A percentile compares a stretch with the other conserved stretches of the same genome.
phyloP scores from a whole-genome alignment of 2,329 filamentous ascomycete genomes.

The Penicillium griseofulvum region DNA sequence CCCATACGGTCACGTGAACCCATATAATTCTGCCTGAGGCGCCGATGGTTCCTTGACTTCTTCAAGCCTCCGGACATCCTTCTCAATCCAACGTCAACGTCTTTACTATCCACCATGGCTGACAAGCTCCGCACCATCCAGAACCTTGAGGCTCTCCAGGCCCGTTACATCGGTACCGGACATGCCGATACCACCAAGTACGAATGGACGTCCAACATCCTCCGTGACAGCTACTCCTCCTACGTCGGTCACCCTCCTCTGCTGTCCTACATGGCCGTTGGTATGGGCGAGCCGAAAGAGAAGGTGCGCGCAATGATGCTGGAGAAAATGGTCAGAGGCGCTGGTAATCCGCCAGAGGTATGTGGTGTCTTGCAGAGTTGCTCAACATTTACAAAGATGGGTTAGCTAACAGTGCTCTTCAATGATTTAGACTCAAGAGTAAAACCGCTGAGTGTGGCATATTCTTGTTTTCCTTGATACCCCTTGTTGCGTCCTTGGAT shows the following conservation, averaged over 20 bases:
- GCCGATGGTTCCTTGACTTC: neutral
- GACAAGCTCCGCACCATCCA: conserved; percentile 98
- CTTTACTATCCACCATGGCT: conserved; percentile 55
- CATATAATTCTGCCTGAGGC: neutral
- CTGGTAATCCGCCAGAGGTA: conserved; percentile 64
- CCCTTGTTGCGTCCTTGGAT: neutral
- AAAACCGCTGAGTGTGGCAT: neutral
- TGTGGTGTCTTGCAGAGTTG: conserved; percentile 6
- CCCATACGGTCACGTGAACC: conserved; percentile 9
- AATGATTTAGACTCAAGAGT: conserved; percentile 6
- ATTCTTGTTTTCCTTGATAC: conserved; percentile 1
- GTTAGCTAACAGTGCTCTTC: neutral
- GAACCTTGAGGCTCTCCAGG: conserved; percentile 94
- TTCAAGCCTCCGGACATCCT: neutral
- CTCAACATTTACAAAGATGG: neutral
- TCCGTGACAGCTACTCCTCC: conserved; percentile 85
- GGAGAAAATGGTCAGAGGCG: conserved; percentile 67
- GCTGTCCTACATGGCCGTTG: conserved; percentile 83
- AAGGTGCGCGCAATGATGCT: conserved; percentile 78
- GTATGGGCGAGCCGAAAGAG: conserved; percentile 78
- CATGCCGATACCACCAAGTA: conserved; percentile 96
- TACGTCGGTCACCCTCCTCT: conserved; percentile 88
- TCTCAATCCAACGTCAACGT: neutral
- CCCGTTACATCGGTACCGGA: conserved; percentile 92
- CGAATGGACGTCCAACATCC: conserved; percentile 95